Conservation (phyloP, 164 flowering plant species). For the Vitis labrusca region DNA sequence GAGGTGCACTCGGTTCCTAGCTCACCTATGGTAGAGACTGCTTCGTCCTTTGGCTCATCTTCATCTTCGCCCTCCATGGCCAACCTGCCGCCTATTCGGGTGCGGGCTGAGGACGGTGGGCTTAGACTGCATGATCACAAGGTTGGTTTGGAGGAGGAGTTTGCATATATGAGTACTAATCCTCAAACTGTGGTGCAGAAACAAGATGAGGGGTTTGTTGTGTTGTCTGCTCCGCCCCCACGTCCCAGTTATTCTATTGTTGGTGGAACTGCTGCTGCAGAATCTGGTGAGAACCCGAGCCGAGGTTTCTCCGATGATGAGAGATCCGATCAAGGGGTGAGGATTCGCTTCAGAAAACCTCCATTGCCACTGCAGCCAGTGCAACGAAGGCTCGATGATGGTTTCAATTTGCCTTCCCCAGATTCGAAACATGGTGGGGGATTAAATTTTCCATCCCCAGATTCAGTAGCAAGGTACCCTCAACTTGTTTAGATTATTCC, state of each 20-base stretch:
- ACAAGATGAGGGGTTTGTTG: conserved; percentile 13
- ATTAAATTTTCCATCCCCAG: conserved; percentile 35
- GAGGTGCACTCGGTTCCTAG: conserved; percentile 18
- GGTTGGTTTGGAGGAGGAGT: conserved; percentile 27
- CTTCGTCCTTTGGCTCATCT: conserved; percentile 32
- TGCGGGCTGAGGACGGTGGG: conserved; percentile 33
- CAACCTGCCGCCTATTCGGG: conserved; percentile 51
- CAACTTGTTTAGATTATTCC: not conserved
- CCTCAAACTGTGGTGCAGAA: not conserved
- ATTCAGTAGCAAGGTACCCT: conserved; percentile 39
- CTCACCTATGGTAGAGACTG: conserved; percentile 26
- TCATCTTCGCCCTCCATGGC: conserved; percentile 41
- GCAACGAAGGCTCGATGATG: conserved; percentile 9
- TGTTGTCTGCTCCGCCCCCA: not conserved
- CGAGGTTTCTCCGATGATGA: conserved; percentile 23
- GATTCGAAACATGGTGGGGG: not conserved
- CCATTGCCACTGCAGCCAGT: conserved; percentile 29
- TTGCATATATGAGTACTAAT: conserved; percentile 20
- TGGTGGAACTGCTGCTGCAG: not conserved
- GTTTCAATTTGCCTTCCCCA: conserved; percentile 31
- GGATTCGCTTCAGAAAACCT: conserved; percentile 27
- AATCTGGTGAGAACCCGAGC: conserved; percentile 7
- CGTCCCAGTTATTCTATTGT: conserved; percentile 1
- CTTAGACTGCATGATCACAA: conserved; percentile 7
- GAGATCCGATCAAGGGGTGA: conserved; percentile 21